Base-by-base conservation (phyloP, 192 early-diverging fungal genomes). In the Coemansia sp. region DNA sequence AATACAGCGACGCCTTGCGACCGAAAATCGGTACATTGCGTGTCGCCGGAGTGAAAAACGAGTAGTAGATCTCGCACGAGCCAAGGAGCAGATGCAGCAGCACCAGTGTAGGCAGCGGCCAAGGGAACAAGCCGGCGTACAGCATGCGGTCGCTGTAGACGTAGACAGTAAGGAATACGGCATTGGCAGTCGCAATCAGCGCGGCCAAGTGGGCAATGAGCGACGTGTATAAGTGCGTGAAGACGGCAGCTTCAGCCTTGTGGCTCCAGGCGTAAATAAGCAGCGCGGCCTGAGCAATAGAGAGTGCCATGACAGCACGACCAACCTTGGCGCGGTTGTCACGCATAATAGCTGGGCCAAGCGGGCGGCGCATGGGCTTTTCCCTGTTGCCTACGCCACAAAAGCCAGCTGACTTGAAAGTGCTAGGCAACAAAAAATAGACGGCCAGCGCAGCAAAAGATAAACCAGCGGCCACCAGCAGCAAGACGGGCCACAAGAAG, bases 281-380 rank as follows among this genome's bases (percentile, higher is more conserved):
- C 25, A 76, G 25, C 1, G 29, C 41, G 0, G 70, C 60, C 32
- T 81, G 78, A 2, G 25, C 36, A 2, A 55, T 25, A 4, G 64
- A 31, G 12, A 68, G 3, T 2, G 39, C 27, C n/a, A 60, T 19
- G 1, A 59, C 34, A 3, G 27, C n/a, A 14, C 50, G n/a, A 12
- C 73, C 78, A 2, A 53, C 38, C 2, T 19, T 23, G 14, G 63
- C 2, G 14, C 78, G 74, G 39, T 75, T 75, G 62, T 80, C 78
- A 5, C 72, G 59, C 17, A 76, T 23, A 6, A 53, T 44, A 3
- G 64, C 69, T 15, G 41, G n/a, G 51, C 73, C 77, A 21, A 37
- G 55, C 3, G 72, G 77, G 21, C 69, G 68, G 17, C 73, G 63
- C 25, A 75, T 58, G 27, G 77, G 64, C 32, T 51, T 61, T n/a